Evolutionary conservation across 306 rosid species (phyloP).

Genomic region (Vigna radiata): DNA sequence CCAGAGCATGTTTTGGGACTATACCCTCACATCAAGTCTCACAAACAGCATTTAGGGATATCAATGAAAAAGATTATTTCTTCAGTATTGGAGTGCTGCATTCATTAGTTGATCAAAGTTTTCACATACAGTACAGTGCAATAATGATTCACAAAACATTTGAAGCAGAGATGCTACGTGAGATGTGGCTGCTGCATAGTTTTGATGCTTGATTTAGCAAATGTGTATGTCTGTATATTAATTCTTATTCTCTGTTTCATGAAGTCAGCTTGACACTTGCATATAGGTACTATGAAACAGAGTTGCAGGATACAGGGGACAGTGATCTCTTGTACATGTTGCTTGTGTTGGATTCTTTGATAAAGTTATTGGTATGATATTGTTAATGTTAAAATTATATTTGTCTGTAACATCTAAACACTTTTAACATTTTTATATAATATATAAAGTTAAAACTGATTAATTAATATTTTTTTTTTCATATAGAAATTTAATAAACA

Average conservation of each 20-base stretch:
- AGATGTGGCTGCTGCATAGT: conserved; percentile 35
- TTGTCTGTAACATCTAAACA: too few species aligned
- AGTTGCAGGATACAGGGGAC: neutral
- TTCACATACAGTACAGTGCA: conserved; percentile 5
- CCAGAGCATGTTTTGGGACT: conserved; percentile 84
- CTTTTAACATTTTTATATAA: too few species aligned
- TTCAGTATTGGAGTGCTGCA: conserved; percentile 17
- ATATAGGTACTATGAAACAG: conserved; percentile 11
- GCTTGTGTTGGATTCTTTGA: conserved; percentile 22
- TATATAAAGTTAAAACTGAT: too few species aligned
- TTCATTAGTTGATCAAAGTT: conserved; percentile 4
- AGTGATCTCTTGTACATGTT: conserved; percentile 16
- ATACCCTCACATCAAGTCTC: conserved; percentile 62
- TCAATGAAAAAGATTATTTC: conserved; percentile 27
- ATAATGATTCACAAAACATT: conserved; percentile 3
- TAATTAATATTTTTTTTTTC: too few species aligned
- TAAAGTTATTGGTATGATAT: neutral
- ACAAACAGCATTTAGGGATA: conserved; percentile 47
- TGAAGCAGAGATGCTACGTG: conserved; percentile 11
- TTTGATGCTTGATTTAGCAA: conserved; percentile 31
- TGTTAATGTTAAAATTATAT: too few species aligned
- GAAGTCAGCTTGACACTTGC: conserved; percentile 16
- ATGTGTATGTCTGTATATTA: neutral
- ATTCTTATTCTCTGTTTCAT: conserved; percentile 15
- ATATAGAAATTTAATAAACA: too few species aligned